Evolutionary conservation across 441 rosid genomes (phyloP).

Genomic region (Pelargonium australe): DNA sequence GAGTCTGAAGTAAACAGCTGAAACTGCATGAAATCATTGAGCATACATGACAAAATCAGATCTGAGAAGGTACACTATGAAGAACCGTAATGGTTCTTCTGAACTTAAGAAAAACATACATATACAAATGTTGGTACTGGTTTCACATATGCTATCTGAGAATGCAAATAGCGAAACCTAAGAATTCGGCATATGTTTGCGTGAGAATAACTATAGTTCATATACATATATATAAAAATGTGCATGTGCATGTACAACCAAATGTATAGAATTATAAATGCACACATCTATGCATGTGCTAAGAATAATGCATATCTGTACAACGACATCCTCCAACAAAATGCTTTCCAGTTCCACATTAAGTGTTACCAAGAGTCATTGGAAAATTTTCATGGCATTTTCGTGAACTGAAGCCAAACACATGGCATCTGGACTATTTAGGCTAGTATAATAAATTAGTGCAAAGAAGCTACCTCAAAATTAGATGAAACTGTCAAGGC

Average conservation of each 20-base stretch:
- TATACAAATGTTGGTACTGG: neutral
- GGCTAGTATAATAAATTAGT: neutral
- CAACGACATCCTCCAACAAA: neutral
- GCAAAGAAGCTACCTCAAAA: conserved; percentile 51
- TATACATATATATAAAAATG: neutral
- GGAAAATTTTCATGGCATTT: neutral
- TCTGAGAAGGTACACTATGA: conserved; percentile 4
- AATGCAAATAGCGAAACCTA: neutral
- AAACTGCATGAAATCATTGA: conserved; percentile 3
- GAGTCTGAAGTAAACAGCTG: neutral
- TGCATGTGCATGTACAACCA: neutral
- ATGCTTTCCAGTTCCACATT: conserved; percentile 2
- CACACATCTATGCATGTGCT: neutral
- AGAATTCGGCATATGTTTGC: neutral
- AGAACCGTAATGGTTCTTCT: neutral
- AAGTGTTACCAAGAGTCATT: neutral
- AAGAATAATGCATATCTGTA: neutral
- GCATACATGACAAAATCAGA: neutral
- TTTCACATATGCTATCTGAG: neutral
- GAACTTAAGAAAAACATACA: neutral
- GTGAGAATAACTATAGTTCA: neutral
- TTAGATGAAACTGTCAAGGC: conserved; percentile 68
- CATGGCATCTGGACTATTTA: neutral
- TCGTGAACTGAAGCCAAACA: neutral
- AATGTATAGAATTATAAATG: neutral